Percentiles rank a stretch among this genome's conserved stretches.
These are phyloP conservation scores for Rhynchospora tenuis DNA, from an alignment of 176 grass and related monocot species.

Conservation along the genomic window DNA sequence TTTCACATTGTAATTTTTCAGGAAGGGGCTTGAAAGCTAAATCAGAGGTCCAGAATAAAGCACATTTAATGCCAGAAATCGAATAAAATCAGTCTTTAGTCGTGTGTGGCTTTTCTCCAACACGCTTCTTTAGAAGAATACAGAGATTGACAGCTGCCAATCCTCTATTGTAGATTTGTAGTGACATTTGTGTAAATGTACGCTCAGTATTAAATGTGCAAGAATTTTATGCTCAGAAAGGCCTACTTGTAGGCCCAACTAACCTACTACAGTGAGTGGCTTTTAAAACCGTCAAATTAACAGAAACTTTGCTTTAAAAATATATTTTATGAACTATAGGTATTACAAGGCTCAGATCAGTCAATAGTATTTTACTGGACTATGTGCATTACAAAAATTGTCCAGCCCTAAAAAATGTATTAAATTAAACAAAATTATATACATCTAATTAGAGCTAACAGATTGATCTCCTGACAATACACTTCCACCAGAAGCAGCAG, in stretches of 20 bases:
- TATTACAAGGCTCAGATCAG: too few relatives aligned
- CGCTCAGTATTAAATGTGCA: too few relatives aligned
- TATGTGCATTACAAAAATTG: background rate
- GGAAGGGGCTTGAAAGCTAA: background rate
- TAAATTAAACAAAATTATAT: background rate
- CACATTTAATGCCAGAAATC: background rate
- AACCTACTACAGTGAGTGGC: background rate
- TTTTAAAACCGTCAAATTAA: background rate
- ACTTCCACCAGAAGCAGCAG: slow-evolving; percentile 74
- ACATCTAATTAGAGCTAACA: slow-evolving; percentile 48
- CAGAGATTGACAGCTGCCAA: background rate
- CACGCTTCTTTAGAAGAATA: background rate
- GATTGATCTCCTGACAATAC: slow-evolving; percentile 78
- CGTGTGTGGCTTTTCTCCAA: slow-evolving; percentile 5
- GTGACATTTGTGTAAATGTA: background rate
- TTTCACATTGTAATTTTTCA: slow-evolving; percentile 17
- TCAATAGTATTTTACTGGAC: background rate
- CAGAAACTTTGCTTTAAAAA: background rate
- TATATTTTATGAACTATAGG: too few relatives aligned
- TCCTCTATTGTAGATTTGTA: background rate
- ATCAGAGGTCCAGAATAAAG: background rate
- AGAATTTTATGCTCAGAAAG: too few relatives aligned
- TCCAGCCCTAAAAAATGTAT: background rate
- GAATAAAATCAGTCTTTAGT: background rate
- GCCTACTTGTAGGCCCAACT: background rate